Evolutionary conservation across 164 flowering plant genomes (phyloP).

Genomic region (Liquidambar formosana): DNA sequence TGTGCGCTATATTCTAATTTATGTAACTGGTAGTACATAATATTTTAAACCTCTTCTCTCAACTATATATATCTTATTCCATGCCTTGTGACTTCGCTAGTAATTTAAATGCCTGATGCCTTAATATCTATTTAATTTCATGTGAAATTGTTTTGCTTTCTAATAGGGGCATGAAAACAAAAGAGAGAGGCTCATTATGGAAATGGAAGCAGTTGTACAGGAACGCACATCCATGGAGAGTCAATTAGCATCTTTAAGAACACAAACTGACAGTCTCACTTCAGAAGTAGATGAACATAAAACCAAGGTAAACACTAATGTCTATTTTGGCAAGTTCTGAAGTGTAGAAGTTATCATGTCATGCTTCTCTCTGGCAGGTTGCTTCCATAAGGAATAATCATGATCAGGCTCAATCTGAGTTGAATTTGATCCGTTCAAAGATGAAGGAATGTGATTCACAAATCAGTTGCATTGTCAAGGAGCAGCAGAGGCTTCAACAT

Average conservation of each 20-base stretch:
- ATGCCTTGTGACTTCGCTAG: too few species aligned
- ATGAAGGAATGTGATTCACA: slow-evolving; percentile 88
- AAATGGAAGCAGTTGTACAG: slow-evolving; percentile 76
- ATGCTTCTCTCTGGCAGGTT: slow-evolving; percentile 46
- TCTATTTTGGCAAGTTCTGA: background rate
- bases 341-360: too few species aligned
- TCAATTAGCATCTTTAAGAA: slow-evolving; percentile 52
- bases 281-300: slow-evolving; percentile 59
- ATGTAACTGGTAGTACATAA: too few species aligned
- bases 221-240: slow-evolving; percentile 68
- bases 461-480: slow-evolving; percentile 67
- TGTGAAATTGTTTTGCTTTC: slow-evolving; percentile 14
- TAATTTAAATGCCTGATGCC: too few species aligned
- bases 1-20: too few species aligned
- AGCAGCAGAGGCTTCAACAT: slow-evolving; percentile 76
- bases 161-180: slow-evolving; percentile 80
- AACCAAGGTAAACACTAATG: slow-evolving; percentile 49
- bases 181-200: slow-evolving; percentile 85
- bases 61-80: too few species aligned
- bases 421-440: slow-evolving; percentile 57
- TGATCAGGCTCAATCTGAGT: slow-evolving; percentile 66
- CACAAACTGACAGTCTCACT: slow-evolving; percentile 52
- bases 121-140: too few species aligned
- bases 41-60: too few species aligned
- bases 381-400: slow-evolving; percentile 42